Base-by-base conservation (phyloP, 208 protist species). In the Phytomonas serpens region DNA sequence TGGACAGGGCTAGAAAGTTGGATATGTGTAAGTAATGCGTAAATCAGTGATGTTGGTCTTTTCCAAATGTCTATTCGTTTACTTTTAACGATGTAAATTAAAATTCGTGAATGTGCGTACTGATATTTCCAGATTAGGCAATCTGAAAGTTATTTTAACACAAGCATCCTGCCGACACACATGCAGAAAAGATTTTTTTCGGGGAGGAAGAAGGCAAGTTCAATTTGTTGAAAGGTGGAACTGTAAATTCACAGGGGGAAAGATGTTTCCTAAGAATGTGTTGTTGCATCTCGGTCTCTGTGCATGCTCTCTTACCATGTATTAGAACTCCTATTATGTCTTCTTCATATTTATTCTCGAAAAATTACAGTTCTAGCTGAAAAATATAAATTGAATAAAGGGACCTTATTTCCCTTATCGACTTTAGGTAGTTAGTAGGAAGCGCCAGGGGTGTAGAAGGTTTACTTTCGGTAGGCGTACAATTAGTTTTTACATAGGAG, bases 51-150 rank as follows among this genome's bases (percentile, higher is more conserved):
- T 40, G 23, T 16, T n/a, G 33, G 13, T 40, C 32, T 65, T 75
- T 75, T 27, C 76, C 36, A 72, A 10, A 62, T 72, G 0, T 72
- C 27, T 68, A 64, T 14, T 19, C 52, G 67, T 19, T 57, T 27
- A 61, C 4, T 66, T 9, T 62, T 32, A 64, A 11, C 33, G 51
- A 36, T 47, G 4, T 61, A 52, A 16, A 74, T 34, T 27, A 62
- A 67, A 61, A 69, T 70, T 51, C 34, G 38, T 38, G 6, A 67
- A 36, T 61, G 63, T 40, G 69, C 13, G 14, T 66, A 66, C 16
- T 42, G 33, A 65, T 70, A 14, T 66, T 70, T 34, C 11, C 4
- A 64, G 36, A 70, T 2, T 19, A 70, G 11, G 31, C 13, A 34
- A 23, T 70, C 23, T 70, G 4, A n/a, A n/a, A 34, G 4, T 36